Base-by-base conservation (phyloP, 148 eudicot species). In the Persicaria tinctoria region DNA sequence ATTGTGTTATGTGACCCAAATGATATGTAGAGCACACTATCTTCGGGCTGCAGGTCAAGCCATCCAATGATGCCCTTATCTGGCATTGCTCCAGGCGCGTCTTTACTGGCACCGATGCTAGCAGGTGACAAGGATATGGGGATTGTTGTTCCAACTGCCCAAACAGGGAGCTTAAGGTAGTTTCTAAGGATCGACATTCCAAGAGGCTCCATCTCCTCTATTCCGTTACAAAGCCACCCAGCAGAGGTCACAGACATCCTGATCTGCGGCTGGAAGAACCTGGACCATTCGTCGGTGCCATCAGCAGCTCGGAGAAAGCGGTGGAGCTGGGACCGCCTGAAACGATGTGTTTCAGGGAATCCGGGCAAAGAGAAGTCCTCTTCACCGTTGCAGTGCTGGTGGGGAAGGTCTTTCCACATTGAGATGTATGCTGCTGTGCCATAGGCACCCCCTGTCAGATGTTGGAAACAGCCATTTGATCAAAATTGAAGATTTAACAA, bases 1-100 rank as follows among this genome's bases (percentile, higher is more conserved):
- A 93, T 84, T 0, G 89, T 84, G 81, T 88, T 91, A 74, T 94
- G 97, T 0, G 97, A 94, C 62, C 97, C 98, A 60, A 94, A 94
- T 56, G 93, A 90, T 6, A 91, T 82, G 84, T 81, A 91, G n/a
- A 90, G 78, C 8, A 91, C 93, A 1, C 93, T 88, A 16, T 66
- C 75, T 9, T 74, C 71, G 0, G 80, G 73, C 12, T 83, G 84
- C 0, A n/a, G 48, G 46, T 86, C 87, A 5, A 91, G 76, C 90
- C 92, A 93, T 48, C 77, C 63, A 0, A 85, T 20, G 80, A 78
- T 3, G 84, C 84, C 1, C 69, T 63, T 6, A 32, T 63, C 27
- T 38, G 46, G 46, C 76, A 68, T 48, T 62, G 79, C 14, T 50
- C 55, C 46, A 32, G 41, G 3, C 57, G 12, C 27, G 38, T 27